Conservation (phyloP, 768 basidiomycete species). For the Rickenella mellea region DNA sequence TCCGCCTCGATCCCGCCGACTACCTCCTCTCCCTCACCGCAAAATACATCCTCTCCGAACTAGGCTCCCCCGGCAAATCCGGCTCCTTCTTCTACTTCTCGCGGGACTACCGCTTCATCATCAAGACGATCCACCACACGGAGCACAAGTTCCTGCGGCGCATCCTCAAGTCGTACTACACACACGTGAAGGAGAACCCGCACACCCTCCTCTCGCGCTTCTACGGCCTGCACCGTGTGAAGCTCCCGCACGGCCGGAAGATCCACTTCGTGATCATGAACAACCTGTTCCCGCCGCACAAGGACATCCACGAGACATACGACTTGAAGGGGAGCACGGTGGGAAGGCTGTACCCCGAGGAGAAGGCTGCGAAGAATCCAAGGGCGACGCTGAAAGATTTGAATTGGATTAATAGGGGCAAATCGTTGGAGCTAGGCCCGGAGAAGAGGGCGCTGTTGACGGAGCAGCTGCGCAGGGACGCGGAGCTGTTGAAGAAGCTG, state of each 20-base stretch:
- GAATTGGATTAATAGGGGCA: conserved; percentile 84
- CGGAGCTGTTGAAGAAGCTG: conserved; percentile 73
- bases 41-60: conserved; percentile 95
- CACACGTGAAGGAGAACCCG: conserved; percentile 81
- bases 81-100: conserved; percentile 99
- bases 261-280: conserved; percentile 99
- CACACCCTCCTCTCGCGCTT: conserved; percentile 91
- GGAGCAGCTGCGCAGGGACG: conserved; percentile 84
- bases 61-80: conserved; percentile 96
- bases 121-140: conserved; percentile 93
- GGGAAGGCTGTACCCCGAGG: conserved; percentile 81
- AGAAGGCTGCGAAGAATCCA: conserved; percentile 66
- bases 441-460: conserved; percentile 87
- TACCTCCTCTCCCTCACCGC: conserved; percentile 94
- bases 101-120: conserved; percentile 97
- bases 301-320: conserved; percentile 95
- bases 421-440: conserved; percentile 83
- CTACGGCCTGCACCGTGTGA: conserved; percentile 96
- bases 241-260: conserved; percentile 85
- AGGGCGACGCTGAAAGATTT: conserved; percentile 90
- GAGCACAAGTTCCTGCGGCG: conserved; percentile 90
- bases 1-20: conserved; percentile 94
- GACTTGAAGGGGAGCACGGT: conserved; percentile 94
- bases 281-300: conserved; percentile 95
- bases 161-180: conserved; percentile 77